A percentile compares a stretch with the other conserved stretches of the same genome.
Conservation (phyloP, 2,329 filamentous ascomycete species). For the Fusarium stilboides region DNA sequence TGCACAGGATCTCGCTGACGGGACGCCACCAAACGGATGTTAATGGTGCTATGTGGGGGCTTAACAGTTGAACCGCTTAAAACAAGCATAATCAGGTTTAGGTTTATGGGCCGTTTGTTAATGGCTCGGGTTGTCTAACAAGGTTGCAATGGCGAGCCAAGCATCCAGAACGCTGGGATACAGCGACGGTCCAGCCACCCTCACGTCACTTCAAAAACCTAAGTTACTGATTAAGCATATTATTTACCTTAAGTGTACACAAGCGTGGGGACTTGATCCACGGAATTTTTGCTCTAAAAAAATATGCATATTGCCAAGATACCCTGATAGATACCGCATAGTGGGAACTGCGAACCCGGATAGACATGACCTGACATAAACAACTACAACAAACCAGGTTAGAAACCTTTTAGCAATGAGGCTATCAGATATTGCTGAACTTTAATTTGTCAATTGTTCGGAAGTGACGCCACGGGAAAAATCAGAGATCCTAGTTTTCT, state of each 20-base stretch:
- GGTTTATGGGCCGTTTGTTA: not conserved
- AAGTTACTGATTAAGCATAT: slow-evolving; percentile 47
- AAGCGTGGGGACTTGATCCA: slow-evolving; percentile 4
- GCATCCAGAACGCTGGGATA: not conserved
- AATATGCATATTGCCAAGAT: slow-evolving; percentile 19
- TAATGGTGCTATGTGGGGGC: no score
- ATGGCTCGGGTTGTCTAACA: slow-evolving; percentile 1
- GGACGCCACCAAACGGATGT: not conserved
- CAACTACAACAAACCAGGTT: slow-evolving; percentile 7
- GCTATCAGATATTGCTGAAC: accelerated
- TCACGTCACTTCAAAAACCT: slow-evolving; percentile 5
- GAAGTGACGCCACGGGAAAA: slow-evolving; percentile 11
- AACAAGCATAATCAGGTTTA: accelerated
- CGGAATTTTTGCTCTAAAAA: not conserved
- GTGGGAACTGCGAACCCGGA: slow-evolving; percentile 48
- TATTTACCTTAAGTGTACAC: slow-evolving; percentile 41
- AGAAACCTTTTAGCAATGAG: not conserved
- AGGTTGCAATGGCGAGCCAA: slow-evolving; percentile 8
- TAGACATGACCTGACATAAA: slow-evolving; percentile 31
- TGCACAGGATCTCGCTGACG: slow-evolving; percentile 1
- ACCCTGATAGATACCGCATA: slow-evolving; percentile 46
- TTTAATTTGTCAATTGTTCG: slow-evolving; percentile 28
- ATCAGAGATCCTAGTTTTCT: not conserved
- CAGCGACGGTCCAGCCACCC: not conserved
- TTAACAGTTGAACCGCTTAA: accelerated